A percentile compares a stretch with the other conserved stretches of the same genome.
Conservation (phyloP, 2,329 filamentous ascomycete species). For the Sporothrix humicola region DNA sequence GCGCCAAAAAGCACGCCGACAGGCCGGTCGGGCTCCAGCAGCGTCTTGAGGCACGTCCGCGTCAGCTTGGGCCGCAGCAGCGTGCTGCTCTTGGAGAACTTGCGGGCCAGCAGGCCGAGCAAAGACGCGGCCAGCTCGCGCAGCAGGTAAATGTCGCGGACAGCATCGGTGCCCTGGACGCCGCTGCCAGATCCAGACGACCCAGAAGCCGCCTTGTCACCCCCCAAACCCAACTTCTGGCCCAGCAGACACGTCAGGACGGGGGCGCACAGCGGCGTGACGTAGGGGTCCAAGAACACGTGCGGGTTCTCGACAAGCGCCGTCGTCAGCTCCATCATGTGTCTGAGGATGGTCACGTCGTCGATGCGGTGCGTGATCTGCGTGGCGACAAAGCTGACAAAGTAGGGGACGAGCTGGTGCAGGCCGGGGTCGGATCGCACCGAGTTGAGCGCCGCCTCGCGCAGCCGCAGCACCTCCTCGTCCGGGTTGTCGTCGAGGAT, state of each 20-base stretch:
- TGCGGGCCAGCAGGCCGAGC: conserved; percentile 76
- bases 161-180: conserved; percentile 56
- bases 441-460: conserved; percentile 82
- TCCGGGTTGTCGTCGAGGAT: conserved; percentile 88
- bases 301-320: conserved; percentile 84
- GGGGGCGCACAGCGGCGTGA: conserved; percentile 74
- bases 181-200: conserved; percentile 53
- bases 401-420: conserved; percentile 95
- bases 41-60: conserved; percentile 89
- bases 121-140: conserved; percentile 84
- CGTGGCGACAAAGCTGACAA: conserved; percentile 92
- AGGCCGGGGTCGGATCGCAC: conserved; percentile 88
- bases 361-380: conserved; percentile 94
- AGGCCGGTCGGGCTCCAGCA: conserved; percentile 84
- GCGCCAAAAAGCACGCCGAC: conserved; percentile 88
- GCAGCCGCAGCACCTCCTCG: conserved; percentile 72
- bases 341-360: conserved; percentile 83
- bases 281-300: conserved; percentile 72
- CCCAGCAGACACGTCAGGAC: conserved; percentile 91
- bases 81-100: conserved; percentile 80
- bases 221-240: conserved; percentile 69
- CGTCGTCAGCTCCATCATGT: conserved; percentile 89
- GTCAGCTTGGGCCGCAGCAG: conserved; percentile 87
- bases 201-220: conserved; percentile 45
- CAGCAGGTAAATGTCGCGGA: conserved; percentile 74